Conservation (phyloP, 1,284 basidiomycete species). For the Trichosporon sp. region DNA sequence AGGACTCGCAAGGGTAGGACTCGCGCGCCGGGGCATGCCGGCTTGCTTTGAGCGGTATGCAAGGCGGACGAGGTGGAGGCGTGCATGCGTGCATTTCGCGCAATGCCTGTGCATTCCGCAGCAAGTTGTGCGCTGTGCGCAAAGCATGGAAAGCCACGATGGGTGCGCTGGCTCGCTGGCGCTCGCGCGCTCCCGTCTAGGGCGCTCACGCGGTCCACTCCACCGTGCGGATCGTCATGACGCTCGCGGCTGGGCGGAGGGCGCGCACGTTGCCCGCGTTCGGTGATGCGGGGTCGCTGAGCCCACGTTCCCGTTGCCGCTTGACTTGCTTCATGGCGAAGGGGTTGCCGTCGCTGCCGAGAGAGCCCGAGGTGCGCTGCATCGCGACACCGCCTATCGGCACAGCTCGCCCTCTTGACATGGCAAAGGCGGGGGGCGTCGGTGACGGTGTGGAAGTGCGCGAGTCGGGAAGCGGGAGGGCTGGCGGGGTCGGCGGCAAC, state of each 20-base stretch:
- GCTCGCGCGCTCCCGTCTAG: no score
- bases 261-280: background rate
- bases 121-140: no score
- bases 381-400: conserved; percentile 26
- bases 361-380: conserved; percentile 22
- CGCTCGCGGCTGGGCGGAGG: conserved; percentile 6
- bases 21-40: background rate
- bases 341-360: conserved; percentile 34
- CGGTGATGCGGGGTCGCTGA: background rate
- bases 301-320: background rate
- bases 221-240: conserved; percentile 11
- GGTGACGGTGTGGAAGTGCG: background rate
- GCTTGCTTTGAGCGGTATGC: background rate
- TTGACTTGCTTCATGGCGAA: conserved; percentile 1
- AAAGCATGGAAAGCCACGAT: background rate
- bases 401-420: background rate
- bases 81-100: background rate
- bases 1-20: no score
- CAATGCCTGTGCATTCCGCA: background rate
- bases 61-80: background rate
- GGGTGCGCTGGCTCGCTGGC: no score
- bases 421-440: background rate
- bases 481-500: background rate
- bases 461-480: background rate
- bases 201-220: background rate